Evolutionary conservation across 257 asterid genomes (phyloP).

Genomic region (Craterostigma plantagineum): DNA sequence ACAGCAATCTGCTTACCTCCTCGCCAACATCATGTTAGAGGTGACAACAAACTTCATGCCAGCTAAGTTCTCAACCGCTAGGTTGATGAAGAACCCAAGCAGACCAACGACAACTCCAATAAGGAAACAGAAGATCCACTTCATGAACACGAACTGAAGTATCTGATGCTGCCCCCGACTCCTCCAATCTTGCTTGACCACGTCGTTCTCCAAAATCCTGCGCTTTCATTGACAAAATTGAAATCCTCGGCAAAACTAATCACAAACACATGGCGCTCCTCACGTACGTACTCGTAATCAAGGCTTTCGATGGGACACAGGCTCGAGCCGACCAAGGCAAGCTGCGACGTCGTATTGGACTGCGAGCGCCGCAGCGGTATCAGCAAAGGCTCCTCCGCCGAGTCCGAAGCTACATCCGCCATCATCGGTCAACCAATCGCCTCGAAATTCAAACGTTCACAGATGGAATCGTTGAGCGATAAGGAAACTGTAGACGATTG

Average conservation of each 20-base stretch:
- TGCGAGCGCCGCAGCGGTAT: slow-evolving; percentile 33
- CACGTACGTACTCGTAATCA: slow-evolving; percentile 51
- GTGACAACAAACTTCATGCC: slow-evolving; percentile 84
- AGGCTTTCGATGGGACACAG: slow-evolving; percentile 82
- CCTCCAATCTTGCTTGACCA: slow-evolving; percentile 88
- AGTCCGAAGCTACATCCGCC: too few species aligned
- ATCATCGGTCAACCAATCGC: too few species aligned
- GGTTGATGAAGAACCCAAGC: slow-evolving; percentile 78
- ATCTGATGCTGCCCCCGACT: slow-evolving; percentile 36
- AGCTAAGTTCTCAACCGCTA: slow-evolving; percentile 81
- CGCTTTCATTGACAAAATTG: background rate
- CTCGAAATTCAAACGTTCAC: too few species aligned
- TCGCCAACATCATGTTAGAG: slow-evolving; percentile 84
- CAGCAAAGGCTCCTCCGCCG: slow-evolving; percentile 23
- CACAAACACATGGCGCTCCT: background rate
- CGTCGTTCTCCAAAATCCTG: slow-evolving; percentile 67
- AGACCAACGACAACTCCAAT: slow-evolving; percentile 61
- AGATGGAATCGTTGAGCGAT: too few species aligned
- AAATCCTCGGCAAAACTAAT: background rate
- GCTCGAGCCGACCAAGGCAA: slow-evolving; percentile 75
- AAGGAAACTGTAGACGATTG: too few species aligned
- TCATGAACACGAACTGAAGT: slow-evolving; percentile 49
- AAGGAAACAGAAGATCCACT: slow-evolving; percentile 73
- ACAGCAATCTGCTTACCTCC: slow-evolving; percentile 27
- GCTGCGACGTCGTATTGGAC: slow-evolving; percentile 64